A percentile compares a stretch with the other conserved stretches of the same genome.
Evolutionary conservation across 768 basidiomycete species (phyloP).

Genomic region (Gymnopilus junonius): DNA sequence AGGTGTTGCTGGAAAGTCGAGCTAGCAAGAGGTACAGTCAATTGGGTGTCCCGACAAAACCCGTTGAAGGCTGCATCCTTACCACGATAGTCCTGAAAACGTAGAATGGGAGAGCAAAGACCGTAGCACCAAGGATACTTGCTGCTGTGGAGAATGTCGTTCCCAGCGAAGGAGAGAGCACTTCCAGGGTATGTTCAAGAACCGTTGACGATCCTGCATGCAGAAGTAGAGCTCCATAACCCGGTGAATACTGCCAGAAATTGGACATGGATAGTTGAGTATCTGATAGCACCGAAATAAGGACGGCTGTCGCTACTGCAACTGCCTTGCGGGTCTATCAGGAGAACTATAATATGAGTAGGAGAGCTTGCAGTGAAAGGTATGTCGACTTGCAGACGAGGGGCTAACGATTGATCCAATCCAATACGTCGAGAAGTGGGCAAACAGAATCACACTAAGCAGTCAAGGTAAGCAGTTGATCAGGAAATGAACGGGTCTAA

Average conservation of each 20-base stretch:
- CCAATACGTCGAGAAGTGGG: conserved; percentile 75
- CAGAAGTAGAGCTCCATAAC: conserved; percentile 66
- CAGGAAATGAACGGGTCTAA: background rate
- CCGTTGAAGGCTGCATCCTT: conserved; percentile 27
- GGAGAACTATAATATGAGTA: background rate
- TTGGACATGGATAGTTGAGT: conserved; percentile 43
- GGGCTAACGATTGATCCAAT: conserved; percentile 54
- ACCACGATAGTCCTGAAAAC: conserved; percentile 63
- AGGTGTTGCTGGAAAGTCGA: conserved; percentile 54
- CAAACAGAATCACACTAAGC: conserved; percentile 66
- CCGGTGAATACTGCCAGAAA: conserved; percentile 54
- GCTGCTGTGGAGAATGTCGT: conserved; percentile 58
- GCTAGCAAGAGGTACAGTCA: conserved; percentile 34
- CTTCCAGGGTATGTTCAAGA: conserved; percentile 63
- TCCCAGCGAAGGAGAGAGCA: conserved; percentile 61
- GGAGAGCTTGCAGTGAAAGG: background rate
- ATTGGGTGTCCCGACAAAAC: conserved; percentile 11
- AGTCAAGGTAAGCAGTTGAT: background rate
- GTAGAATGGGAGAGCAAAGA: conserved; percentile 69
- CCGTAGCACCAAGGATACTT: conserved; percentile 63
- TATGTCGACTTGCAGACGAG: conserved; percentile 45
- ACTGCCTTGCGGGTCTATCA: conserved; percentile 54
- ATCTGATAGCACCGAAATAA: conserved; percentile 63
- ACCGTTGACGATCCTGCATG: conserved; percentile 65
- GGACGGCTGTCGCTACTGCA: conserved; percentile 50